A percentile compares a stretch with the other conserved stretches of the same genome.
These are phyloP conservation scores for Aegilops sharonensis DNA, from an alignment of 176 grass and related monocot species.

Conservation along the genomic window DNA sequence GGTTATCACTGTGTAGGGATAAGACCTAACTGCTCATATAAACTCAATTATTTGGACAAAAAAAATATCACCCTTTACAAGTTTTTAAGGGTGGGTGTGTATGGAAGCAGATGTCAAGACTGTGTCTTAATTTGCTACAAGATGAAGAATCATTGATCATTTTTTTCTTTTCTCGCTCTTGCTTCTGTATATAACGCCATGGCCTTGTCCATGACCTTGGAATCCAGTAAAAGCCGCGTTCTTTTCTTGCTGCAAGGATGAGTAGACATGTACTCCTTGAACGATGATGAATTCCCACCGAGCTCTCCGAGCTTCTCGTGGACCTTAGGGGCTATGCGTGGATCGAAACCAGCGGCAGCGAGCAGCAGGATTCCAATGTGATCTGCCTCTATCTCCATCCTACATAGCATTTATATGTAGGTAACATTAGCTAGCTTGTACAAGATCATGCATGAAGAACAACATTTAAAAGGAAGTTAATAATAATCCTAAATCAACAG, in stretches of 20 bases:
- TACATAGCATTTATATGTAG: not conserved
- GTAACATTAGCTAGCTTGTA: no score
- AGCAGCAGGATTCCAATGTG: conserved; percentile 86
- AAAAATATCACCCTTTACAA: no score
- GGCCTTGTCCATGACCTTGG: conserved; percentile 74
- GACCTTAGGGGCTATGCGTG: conserved; percentile 61
- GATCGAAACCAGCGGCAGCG: conserved; percentile 76
- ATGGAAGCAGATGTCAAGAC: no score
- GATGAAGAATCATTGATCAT: no score
- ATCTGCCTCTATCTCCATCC: conserved; percentile 95
- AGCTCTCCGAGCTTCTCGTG: conserved; percentile 79
- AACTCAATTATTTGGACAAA: no score
- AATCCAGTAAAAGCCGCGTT: conserved; percentile 47
- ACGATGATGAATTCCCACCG: conserved; percentile 40
- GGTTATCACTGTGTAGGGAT: no score
- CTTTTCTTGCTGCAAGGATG: conserved; percentile 84
- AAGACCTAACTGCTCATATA: no score
- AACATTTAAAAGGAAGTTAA: no score
- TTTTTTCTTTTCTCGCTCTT: not conserved
- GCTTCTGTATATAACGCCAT: conserved; percentile 56
- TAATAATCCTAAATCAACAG: no score
- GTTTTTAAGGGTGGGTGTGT: no score
- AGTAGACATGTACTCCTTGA: conserved; percentile 63
- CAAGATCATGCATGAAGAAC: no score
- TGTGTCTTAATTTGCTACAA: no score